Evolutionary conservation across 1,284 basidiomycete species (phyloP), one percentile per base, ranked within the genome.

Genomic region (Apiotrichum sp.): DNA sequence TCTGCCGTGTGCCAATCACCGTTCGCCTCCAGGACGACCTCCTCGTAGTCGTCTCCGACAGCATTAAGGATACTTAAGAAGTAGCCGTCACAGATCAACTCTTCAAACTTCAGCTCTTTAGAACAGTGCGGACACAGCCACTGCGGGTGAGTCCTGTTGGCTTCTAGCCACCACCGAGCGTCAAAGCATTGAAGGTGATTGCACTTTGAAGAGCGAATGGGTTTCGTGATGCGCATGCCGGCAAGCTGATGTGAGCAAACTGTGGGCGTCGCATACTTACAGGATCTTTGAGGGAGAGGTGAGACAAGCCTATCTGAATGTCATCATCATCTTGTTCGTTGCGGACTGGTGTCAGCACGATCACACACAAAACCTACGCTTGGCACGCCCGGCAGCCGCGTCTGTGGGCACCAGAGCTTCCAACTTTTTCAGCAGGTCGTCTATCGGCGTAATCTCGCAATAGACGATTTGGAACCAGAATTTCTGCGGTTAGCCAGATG

Each of bases 41-140:
- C 88, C 55, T 98, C 95, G 7, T 91, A 83, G 53, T 80, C 80
- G 33, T 91, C 87, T 0, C 89, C 83, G 0, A 68, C 65, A 3
- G 67, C 61, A 13, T 67, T 55, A 3, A 72, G 58, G 13, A 74
- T 71, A 33, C 58, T 58, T 22, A 67, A 47, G 16, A 66, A 62
- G 54, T 62, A 70, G 13, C 90, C 92, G 71, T 98, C 95, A 59
- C 96, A 82, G 49, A 95, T 86, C 35, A 99, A 77, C 57, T 97
- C 89, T 40, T 88, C 86, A 10, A 84, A 79, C 61, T 86, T 83
- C 54, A 98, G 75, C 35, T 80, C 78, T 67, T 84, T 86, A 72
- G 89, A 89, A 75, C 96, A 98, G 40, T 93, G 86, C n/a, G 96
- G 95, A 73, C 96, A 98, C 41, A 87, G 75, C 88, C 91, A 99